Conservation (phyloP, 805 yeast species). For the Clavispora vitiphila region DNA sequence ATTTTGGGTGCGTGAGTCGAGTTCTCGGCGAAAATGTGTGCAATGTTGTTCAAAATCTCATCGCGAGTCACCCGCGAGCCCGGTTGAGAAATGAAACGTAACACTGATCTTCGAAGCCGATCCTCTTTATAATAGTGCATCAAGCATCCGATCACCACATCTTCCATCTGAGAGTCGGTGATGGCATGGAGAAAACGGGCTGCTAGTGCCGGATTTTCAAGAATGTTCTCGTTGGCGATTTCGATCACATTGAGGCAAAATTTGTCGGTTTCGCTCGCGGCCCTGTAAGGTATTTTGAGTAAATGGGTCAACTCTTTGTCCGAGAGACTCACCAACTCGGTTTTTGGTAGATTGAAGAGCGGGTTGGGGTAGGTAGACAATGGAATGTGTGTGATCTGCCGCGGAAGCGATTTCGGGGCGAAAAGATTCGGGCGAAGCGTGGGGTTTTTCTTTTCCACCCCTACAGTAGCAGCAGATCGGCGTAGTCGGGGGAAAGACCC, state of each 20-base stretch:
- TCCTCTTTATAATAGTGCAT: slow-evolving; percentile 14
- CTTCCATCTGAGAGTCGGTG: slow-evolving; percentile 15
- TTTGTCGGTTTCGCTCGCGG: slow-evolving; percentile 20
- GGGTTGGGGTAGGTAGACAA: slow-evolving; percentile 30
- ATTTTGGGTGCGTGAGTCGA: slow-evolving; percentile 13
- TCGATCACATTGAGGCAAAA: slow-evolving; percentile 27
- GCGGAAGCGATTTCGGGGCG: slow-evolving; percentile 1
- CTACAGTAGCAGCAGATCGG: neutral
- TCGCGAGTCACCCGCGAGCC: slow-evolving; percentile 11
- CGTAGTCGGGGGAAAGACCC: neutral
- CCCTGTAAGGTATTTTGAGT: slow-evolving; percentile 20
- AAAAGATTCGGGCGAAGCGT: slow-evolving; percentile 4
- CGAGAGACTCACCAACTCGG: slow-evolving; percentile 20
- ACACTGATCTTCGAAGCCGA: slow-evolving; percentile 21
- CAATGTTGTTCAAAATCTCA: slow-evolving; percentile 16
- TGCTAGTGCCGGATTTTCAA: slow-evolving; percentile 21
- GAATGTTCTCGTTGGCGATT: slow-evolving; percentile 25
- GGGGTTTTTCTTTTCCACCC: neutral
- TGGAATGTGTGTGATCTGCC: slow-evolving; percentile 11
- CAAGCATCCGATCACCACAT: slow-evolving; percentile 15
- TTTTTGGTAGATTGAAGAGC: slow-evolving; percentile 23
- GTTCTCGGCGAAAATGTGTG: slow-evolving; percentile 9
- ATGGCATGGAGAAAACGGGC: slow-evolving; percentile 18
- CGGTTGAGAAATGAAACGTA: slow-evolving; percentile 25
- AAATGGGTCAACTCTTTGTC: slow-evolving; percentile 22